Percentiles rank a stretch among this genome's conserved stretches.
Conservation (phyloP, 148 eudicot species). For the Chenopodium quinoa region DNA sequence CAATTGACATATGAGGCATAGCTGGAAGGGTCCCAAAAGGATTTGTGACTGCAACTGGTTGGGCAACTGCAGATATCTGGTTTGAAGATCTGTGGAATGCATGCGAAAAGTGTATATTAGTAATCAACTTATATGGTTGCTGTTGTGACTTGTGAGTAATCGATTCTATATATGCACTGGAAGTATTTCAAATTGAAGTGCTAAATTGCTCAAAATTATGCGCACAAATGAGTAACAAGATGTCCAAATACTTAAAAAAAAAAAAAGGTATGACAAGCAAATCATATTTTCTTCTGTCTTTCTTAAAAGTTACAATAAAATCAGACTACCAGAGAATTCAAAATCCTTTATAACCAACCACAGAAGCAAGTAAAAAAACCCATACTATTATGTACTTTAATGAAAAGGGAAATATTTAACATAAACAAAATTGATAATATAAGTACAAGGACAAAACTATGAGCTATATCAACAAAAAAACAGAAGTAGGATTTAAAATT, state of each 20-base stretch:
- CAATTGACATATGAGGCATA: constrained; percentile 91
- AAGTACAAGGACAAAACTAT: too few relatives aligned
- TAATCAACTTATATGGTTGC: neutral
- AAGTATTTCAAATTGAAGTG: neutral
- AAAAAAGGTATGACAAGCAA: neutral
- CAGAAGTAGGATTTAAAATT: too few relatives aligned
- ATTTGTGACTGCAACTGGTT: constrained; percentile 59
- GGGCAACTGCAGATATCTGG: constrained; percentile 57
- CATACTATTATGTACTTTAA: too few relatives aligned
- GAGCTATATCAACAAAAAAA: too few relatives aligned
- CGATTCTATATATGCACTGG: neutral
- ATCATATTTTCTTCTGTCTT: neutral
- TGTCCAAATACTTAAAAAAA: neutral
- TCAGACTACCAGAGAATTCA: neutral
- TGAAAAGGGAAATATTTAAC: too few relatives aligned
- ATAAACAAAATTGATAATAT: too few relatives aligned
- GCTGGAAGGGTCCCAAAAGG: constrained; percentile 97
- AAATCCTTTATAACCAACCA: neutral
- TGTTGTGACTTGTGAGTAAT: neutral
- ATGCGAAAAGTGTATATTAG: neutral
- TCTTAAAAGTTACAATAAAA: too few relatives aligned
- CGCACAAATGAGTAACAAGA: neutral
- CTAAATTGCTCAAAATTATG: neutral
- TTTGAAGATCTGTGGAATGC: constrained; percentile 46
- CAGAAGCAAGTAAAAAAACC: neutral